These are phyloP conservation scores for Penicillium verrucosum DNA, from an alignment of 2,329 filamentous ascomycete species.

Conservation along the genomic window DNA sequence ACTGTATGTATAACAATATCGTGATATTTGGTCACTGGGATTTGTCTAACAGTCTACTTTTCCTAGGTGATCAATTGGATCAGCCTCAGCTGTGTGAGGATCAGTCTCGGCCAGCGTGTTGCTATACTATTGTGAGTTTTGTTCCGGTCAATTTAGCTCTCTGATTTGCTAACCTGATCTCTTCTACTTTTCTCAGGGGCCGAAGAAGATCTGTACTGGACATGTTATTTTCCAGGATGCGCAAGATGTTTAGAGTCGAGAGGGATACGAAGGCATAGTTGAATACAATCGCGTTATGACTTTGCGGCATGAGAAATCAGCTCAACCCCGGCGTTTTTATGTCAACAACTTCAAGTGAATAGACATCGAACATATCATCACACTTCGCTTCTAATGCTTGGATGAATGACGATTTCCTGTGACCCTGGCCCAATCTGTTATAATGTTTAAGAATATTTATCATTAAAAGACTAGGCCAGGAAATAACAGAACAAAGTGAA, in stretches of 20 bases:
- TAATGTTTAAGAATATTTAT: not conserved
- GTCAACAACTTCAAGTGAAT: slow-evolving; percentile 13
- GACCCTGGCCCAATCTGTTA: not conserved
- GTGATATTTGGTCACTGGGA: not conserved
- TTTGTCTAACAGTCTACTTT: slow-evolving; percentile 8
- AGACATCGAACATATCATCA: slow-evolving; percentile 9
- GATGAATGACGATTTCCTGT: not conserved
- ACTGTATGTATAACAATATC: slow-evolving; percentile 21
- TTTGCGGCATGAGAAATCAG: not conserved
- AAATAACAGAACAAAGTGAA: not conserved
- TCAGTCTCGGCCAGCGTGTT: slow-evolving; percentile 29
- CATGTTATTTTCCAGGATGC: slow-evolving; percentile 23
- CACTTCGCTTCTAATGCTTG: not conserved
- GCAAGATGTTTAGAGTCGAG: slow-evolving; percentile 14
- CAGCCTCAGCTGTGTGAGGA: slow-evolving; percentile 26
- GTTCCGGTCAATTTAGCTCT: not conserved
- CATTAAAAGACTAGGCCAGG: not conserved
- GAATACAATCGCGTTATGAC: not conserved
- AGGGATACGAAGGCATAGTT: not conserved
- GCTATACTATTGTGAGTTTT: slow-evolving; percentile 32
- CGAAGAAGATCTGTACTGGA: slow-evolving; percentile 29
- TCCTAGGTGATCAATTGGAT: slow-evolving; percentile 16
- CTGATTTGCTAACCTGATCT: not conserved
- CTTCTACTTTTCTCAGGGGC: slow-evolving; percentile 15
- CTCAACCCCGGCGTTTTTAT: slow-evolving; percentile 1